Base-by-base conservation (phyloP, 176 grass and related monocot genomes). In the Olyra latifolia region DNA sequence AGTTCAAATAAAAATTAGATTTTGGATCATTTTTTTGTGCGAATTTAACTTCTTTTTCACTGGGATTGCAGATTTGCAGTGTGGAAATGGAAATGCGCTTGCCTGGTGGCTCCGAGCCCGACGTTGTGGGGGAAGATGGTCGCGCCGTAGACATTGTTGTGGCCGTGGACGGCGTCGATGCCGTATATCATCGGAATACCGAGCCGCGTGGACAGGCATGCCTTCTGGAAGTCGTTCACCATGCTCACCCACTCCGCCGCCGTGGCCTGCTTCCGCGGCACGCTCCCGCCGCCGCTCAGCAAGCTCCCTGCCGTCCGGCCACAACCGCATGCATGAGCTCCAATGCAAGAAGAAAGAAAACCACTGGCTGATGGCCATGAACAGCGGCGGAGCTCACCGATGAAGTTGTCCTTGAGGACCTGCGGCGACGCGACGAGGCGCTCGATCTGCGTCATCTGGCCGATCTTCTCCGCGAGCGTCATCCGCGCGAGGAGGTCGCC, bases 391-490 rank as follows among this genome's bases (percentile, higher is more conserved):
- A 0, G n/a, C 66, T 17, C 20, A 72, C 96, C 96, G 58, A 99
- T 99, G 85, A 83, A 95, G 81, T 86, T 74, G 71, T 93, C 83
- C 76, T 76, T 84, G 66, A 99, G 81, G 62, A 95, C 84, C 25
- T 99, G 43, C 62, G 92, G 88, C 16, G 92, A 82, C 27, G 92
- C 88, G 19, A 91, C 88, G 7, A 71, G 30, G 66, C 96, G 87
- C 71, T 99, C 96, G 70, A 99, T 95, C 86, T 99, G 96, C 30
- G 92, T 99, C 96, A 99, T 99, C 82, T 99, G 96, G 9, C 96
- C 96, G 44, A 98, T 82, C 92, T 98, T 98, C 83, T 98, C 96
- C 0, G 90, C 86, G 4, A 93, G 88, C 67, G 88, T 95, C 96
- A 99, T 99, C 65, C 65, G 50, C 2, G 9, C 71, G 0, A 95